Conservation (phyloP, 768 basidiomycete species). For the Leccinum subtestaceum region DNA sequence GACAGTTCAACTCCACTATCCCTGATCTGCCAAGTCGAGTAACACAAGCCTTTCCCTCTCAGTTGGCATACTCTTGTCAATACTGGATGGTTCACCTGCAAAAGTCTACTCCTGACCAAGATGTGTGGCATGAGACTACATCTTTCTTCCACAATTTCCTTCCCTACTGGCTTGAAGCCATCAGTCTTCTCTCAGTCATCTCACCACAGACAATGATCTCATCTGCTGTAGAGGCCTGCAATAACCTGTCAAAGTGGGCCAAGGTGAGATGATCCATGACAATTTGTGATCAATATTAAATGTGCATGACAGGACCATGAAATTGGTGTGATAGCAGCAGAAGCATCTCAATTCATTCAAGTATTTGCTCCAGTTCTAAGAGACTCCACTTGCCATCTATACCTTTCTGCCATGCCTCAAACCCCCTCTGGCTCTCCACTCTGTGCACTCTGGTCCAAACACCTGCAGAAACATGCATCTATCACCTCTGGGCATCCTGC, state of each 20-base stretch:
- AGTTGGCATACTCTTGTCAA: not conserved
- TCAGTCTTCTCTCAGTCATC: too few species aligned
- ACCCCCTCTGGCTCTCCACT: too few species aligned
- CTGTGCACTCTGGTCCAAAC: too few species aligned
- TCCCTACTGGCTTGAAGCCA: too few species aligned
- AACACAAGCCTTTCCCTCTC: not conserved
- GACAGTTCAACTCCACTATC: not conserved
- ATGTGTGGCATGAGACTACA: not conserved
- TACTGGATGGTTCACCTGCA: not conserved
- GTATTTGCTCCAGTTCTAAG: too few species aligned
- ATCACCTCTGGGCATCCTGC: too few species aligned
- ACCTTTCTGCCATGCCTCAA: too few species aligned
- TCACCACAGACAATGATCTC: not conserved
- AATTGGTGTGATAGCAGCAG: not conserved
- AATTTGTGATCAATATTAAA: not conserved
- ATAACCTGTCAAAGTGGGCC: not conserved
- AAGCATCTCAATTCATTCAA: too few species aligned
- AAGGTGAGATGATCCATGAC: not conserved
- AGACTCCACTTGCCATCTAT: too few species aligned
- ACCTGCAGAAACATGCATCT: too few species aligned
- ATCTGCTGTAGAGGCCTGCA: not conserved
- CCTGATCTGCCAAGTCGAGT: not conserved
- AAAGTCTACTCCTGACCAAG: not conserved
- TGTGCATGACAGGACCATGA: not conserved
- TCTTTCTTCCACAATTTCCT: constrained; percentile 19